phyloP scores from a whole-genome alignment of 1,284 basidiomycete species.

The Microbotryum silenes-acaulis region DNA sequence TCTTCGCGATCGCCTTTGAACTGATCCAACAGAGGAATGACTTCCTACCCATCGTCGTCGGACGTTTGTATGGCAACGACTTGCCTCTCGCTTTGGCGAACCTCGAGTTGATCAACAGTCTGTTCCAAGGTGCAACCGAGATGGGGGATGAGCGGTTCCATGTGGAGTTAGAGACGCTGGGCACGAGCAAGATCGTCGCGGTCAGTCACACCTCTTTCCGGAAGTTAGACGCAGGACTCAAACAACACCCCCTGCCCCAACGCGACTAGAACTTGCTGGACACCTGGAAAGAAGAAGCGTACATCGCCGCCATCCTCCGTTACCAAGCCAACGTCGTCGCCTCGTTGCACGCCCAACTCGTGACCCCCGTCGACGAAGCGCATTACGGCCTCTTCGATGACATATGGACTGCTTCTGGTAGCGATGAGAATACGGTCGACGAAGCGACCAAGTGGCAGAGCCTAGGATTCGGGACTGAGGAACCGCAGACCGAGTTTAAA shows the following conservation, averaged over 20 bases:
- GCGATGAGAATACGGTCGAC: conserved; percentile 47
- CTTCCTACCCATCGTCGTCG: conserved; percentile 67
- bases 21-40: conserved; percentile 63
- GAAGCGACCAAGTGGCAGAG: conserved; percentile 61
- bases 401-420: conserved; percentile 61
- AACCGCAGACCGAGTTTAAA: conserved; percentile 69
- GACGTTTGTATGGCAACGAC: conserved; percentile 68
- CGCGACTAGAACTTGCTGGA: conserved; percentile 68
- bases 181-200: conserved; percentile 72
- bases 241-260: conserved; percentile 9
- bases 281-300: conserved; percentile 68
- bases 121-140: conserved; percentile 68
- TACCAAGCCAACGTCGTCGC: conserved; percentile 84
- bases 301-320: conserved; percentile 72
- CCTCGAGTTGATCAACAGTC: conserved; percentile 82
- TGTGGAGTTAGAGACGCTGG: conserved; percentile 65
- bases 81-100: conserved; percentile 69
- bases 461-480: conserved; percentile 71
- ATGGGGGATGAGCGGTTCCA: conserved; percentile 69
- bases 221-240: not conserved
- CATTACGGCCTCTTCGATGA: conserved; percentile 59
- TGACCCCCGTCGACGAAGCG: conserved; percentile 53
- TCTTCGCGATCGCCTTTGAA: conserved; percentile 71
- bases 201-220: conserved; percentile 47
- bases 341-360: conserved; percentile 71